Percentiles rank a stretch among this genome's conserved stretches.
phyloP scores from a whole-genome alignment of 2,329 filamentous ascomycete species.

The Diaporthe sp. region DNA sequence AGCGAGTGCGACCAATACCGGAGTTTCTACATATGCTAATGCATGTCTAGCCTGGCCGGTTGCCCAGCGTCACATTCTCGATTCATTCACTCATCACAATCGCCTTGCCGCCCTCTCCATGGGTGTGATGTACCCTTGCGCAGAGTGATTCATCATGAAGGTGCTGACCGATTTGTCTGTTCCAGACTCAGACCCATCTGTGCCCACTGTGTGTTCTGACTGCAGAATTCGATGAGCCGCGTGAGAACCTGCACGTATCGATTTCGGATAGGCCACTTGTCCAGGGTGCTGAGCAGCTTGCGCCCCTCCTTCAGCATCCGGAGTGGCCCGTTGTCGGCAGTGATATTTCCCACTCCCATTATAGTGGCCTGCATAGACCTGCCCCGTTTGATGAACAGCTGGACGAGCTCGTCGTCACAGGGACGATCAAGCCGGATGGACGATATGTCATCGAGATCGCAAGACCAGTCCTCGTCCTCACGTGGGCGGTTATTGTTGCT shows the following conservation, averaged over 20 bases:
- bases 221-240: constrained; percentile 22
- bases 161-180: background rate
- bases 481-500: background rate
- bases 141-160: background rate
- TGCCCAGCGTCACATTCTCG: too few species aligned
- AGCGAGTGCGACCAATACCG: too few species aligned
- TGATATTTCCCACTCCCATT: constrained; percentile 63
- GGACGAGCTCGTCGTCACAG: constrained; percentile 67
- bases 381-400: constrained; percentile 65
- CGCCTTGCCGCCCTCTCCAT: background rate
- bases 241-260: constrained; percentile 21
- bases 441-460: constrained; percentile 43
- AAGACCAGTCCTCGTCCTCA: constrained; percentile 28
- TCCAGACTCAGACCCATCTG: background rate
- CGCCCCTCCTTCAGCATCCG: constrained; percentile 40
- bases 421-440: constrained; percentile 67
- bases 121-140: background rate
- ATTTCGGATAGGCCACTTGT: constrained; percentile 28
- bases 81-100: background rate
- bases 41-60: too few species aligned
- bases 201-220: background rate
- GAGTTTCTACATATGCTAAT: background rate
- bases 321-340: constrained; percentile 36
- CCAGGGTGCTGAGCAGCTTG: constrained; percentile 34
- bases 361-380: constrained; percentile 61